Conservation (phyloP, 2,329 filamentous ascomycete genomes). For the Ophiostoma pallidulum region DNA sequence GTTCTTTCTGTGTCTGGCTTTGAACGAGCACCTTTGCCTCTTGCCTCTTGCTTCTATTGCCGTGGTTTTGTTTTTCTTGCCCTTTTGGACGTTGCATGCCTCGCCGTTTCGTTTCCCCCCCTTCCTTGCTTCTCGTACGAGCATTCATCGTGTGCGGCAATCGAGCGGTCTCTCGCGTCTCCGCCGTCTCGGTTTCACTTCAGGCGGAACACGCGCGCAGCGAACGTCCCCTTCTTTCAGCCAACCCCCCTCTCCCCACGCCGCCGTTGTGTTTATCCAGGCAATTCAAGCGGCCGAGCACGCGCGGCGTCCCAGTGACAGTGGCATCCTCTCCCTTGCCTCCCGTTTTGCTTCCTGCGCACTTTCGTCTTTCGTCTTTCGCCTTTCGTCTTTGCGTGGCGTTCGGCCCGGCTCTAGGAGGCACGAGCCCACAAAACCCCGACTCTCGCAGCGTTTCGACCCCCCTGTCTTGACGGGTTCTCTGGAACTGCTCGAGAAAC, state of each 20-base stretch:
- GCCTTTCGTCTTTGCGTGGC: too few species aligned
- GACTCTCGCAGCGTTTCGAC: background rate
- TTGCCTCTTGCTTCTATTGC: background rate
- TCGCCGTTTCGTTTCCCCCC: background rate
- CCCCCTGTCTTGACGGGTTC: too few species aligned
- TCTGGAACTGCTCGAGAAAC: too few species aligned
- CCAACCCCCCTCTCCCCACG: background rate
- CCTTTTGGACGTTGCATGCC: too few species aligned
- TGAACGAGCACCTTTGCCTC: too few species aligned
- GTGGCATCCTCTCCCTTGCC: background rate
- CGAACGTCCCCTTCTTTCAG: background rate
- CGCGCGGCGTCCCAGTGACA: too few species aligned
- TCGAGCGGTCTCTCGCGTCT: background rate
- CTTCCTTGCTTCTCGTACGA: background rate
- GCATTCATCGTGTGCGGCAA: background rate
- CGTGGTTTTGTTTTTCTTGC: background rate
- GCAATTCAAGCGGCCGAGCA: background rate
- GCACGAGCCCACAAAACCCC: too few species aligned
- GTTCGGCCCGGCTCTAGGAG: too few species aligned
- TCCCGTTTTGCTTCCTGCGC: background rate
- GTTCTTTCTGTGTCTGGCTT: too few species aligned
- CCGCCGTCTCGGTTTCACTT: constrained; percentile 10
- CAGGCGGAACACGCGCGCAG: constrained; percentile 7
- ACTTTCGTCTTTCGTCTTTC: too few species aligned
- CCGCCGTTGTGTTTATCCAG: constrained; percentile 3